Conservation (phyloP, 768 basidiomycete genomes). For the Lactarius evosmus region DNA sequence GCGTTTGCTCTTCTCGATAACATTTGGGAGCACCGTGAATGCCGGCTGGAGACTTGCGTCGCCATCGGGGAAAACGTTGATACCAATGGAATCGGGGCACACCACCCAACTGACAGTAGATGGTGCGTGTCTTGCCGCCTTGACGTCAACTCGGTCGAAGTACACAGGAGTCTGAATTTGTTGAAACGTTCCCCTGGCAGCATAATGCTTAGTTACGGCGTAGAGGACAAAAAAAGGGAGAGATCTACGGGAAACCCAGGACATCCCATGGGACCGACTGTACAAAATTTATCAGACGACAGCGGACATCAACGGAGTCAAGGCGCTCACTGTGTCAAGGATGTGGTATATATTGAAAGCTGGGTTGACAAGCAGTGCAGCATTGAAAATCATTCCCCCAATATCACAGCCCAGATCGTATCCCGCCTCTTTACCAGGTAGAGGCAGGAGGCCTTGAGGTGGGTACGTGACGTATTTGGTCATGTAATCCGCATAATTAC, state of each 20-base stretch:
- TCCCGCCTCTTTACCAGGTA: constrained; percentile 54
- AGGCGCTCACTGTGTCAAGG: constrained; percentile 53
- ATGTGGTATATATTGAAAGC: constrained; percentile 78
- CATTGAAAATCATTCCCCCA: constrained; percentile 63
- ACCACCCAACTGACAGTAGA: constrained; percentile 55
- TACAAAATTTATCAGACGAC: background rate
- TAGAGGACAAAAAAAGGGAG: background rate
- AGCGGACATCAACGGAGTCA: background rate
- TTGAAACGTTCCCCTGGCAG: constrained; percentile 49
- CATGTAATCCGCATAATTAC: constrained; percentile 62
- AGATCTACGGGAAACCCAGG: constrained; percentile 69
- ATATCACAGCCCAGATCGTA: constrained; percentile 56
- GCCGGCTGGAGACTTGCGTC: constrained; percentile 61
- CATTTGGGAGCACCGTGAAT: constrained; percentile 63
- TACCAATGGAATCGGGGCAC: constrained; percentile 47
- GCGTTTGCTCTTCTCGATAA: constrained; percentile 71
- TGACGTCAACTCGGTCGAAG: constrained; percentile 67
- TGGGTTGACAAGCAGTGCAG: constrained; percentile 60
- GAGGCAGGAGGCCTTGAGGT: constrained; percentile 60
- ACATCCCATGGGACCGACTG: constrained; percentile 72
- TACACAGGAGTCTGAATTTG: constrained; percentile 62
- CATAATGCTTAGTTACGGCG: background rate
- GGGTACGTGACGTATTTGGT: constrained; percentile 64
- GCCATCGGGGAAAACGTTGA: constrained; percentile 58
- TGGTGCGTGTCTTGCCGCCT: constrained; percentile 69